Conservation (phyloP, 2,329 filamentous ascomycete genomes). For the Thelonectria blattea region DNA sequence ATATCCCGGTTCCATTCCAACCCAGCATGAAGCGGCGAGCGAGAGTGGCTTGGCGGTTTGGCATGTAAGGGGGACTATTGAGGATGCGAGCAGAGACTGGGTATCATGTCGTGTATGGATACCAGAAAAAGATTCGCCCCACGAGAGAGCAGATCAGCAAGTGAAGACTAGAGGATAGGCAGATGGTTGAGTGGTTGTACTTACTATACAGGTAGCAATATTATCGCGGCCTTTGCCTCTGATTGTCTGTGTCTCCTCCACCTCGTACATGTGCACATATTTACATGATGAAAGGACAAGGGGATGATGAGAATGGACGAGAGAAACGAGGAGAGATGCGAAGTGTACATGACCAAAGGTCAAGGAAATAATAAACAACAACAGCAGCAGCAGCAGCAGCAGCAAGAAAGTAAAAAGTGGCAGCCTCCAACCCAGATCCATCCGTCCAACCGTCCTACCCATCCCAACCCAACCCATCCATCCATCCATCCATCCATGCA, state of each 20-base stretch:
- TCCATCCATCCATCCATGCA: too few relatives aligned
- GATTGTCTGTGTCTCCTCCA: too few relatives aligned
- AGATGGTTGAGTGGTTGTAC: background rate
- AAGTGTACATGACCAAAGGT: constrained; percentile 9
- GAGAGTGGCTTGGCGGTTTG: background rate
- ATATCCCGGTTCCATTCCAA: too few relatives aligned
- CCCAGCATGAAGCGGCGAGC: background rate
- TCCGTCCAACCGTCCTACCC: too few relatives aligned
- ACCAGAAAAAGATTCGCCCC: background rate
- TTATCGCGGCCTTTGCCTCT: too few relatives aligned
- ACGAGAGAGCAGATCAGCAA: background rate
- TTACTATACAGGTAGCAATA: background rate
- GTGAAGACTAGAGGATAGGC: background rate
- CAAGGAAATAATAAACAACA: too few relatives aligned
- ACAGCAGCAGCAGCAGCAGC: too few relatives aligned
- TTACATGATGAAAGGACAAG: constrained; percentile 3
- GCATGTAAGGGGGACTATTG: background rate
- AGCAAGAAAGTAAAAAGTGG: too few relatives aligned
- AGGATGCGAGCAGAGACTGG: background rate
- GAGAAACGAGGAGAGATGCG: background rate
- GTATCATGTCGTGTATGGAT: background rate
- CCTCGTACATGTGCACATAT: too few relatives aligned
- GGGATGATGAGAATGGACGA: background rate
- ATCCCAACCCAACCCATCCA: too few relatives aligned
- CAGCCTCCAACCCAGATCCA: too few relatives aligned